These are phyloP conservation scores for Acer yangbiense DNA, from an alignment of 345 rosid species.

Conservation along the genomic window DNA sequence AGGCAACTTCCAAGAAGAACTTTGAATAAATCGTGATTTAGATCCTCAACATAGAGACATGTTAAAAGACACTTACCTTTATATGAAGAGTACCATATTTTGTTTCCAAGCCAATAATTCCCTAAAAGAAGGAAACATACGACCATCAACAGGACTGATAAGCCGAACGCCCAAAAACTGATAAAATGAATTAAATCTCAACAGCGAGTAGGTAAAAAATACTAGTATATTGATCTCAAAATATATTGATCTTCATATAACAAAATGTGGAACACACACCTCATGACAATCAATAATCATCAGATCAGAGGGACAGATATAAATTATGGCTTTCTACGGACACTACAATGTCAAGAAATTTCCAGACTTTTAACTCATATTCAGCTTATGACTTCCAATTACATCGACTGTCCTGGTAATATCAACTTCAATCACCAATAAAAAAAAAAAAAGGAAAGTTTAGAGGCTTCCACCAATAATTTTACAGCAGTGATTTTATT, in stretches of 20 bases:
- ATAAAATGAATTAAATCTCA: not conserved
- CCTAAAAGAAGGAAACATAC: conserved; percentile 43
- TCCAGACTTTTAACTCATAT: not conserved
- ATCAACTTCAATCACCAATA: not conserved
- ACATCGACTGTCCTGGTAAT: not conserved
- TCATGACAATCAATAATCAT: not conserved
- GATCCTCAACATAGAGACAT: not conserved
- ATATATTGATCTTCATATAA: conserved; percentile 3
- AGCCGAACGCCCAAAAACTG: not conserved
- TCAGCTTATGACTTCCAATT: not conserved
- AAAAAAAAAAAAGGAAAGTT: conserved; percentile 8
- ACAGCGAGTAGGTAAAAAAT: not conserved
- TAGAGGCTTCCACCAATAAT: not conserved
- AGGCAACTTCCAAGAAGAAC: not conserved
- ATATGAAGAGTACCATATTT: conserved; percentile 75
- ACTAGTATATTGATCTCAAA: too few relatives aligned
- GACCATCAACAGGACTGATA: conserved; percentile 7
- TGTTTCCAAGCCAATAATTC: conserved; percentile 82
- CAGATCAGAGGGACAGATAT: not conserved
- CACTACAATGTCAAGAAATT: not conserved
- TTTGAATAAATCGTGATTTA: not conserved
- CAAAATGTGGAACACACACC: not conserved
- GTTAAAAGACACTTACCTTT: conserved; percentile 54
- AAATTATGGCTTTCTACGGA: not conserved
- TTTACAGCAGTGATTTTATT: not conserved